These are phyloP conservation scores for Cochlearia excelsa DNA, from an alignment of 345 rosid genomes.

Conservation along the genomic window DNA sequence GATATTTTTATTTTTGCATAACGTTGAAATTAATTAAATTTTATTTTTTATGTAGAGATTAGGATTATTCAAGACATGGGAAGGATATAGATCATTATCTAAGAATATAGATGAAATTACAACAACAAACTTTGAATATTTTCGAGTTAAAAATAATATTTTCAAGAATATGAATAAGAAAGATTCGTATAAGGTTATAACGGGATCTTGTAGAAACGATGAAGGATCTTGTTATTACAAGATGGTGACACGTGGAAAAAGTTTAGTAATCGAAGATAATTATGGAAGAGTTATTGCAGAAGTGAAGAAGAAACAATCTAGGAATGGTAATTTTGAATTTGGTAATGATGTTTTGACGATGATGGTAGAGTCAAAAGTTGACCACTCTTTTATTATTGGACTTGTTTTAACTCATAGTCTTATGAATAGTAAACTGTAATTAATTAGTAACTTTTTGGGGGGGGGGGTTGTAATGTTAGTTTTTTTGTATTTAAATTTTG, in stretches of 20 bases:
- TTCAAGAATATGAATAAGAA: conserved; percentile 25
- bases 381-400: conserved; percentile 51
- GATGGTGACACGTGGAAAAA: conserved; percentile 26
- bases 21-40: conserved; percentile 15
- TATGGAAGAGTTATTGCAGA: conserved; percentile 47
- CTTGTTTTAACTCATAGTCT: conserved; percentile 49
- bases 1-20: background rate
- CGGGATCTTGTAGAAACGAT: conserved; percentile 36
- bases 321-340: conserved; percentile 39
- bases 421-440: conserved; percentile 34
- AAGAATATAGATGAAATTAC: background rate
- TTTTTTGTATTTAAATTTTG: background rate
- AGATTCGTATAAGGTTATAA: conserved; percentile 30
- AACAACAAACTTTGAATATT: conserved; percentile 36
- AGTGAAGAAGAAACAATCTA: conserved; percentile 51
- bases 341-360: conserved; percentile 58
- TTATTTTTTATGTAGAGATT: conserved; percentile 34
- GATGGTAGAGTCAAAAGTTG: conserved; percentile 54
- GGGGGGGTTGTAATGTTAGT: background rate
- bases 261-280: conserved; percentile 42
- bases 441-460: conserved; percentile 10
- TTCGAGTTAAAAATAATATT: conserved; percentile 41
- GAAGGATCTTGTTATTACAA: conserved; percentile 27
- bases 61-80: conserved; percentile 45
- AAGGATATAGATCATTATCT: conserved; percentile 40